Evolutionary conservation across 257 asterid genomes (phyloP).

Genomic region (Ocimum tenuiflorum): DNA sequence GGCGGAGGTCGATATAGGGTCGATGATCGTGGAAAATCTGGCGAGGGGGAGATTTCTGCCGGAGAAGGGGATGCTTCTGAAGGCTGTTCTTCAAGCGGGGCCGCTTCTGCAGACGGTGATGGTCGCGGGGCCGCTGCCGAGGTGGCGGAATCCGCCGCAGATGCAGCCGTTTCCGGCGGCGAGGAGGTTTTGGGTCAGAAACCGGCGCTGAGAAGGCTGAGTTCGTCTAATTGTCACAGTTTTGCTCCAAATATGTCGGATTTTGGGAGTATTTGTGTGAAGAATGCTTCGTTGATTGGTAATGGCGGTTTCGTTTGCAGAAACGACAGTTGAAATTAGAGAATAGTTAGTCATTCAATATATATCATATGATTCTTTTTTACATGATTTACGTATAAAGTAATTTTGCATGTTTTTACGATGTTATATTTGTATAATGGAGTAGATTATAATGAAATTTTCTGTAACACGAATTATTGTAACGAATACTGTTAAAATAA

Average conservation of each 20-base stretch:
- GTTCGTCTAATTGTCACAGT: slow-evolving; percentile 12
- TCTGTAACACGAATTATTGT: too few species aligned
- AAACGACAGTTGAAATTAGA: too few species aligned
- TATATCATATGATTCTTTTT: too few species aligned
- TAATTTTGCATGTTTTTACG: too few species aligned
- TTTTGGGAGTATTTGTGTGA: slow-evolving; percentile 26
- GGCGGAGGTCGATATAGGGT: slow-evolving; percentile 24
- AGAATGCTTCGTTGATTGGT: too few species aligned
- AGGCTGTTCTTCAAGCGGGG: slow-evolving; percentile 53
- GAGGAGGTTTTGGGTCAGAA: background rate
- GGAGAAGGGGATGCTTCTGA: slow-evolving; percentile 46
- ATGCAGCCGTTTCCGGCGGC: slow-evolving; percentile 34
- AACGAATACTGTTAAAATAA: too few species aligned
- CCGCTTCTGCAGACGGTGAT: slow-evolving; percentile 60
- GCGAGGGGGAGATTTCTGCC: slow-evolving; percentile 48
- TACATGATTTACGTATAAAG: too few species aligned
- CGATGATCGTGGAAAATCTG: slow-evolving; percentile 41
- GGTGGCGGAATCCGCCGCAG: slow-evolving; percentile 85
- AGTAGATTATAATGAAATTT: too few species aligned
- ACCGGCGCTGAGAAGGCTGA: slow-evolving; percentile 2
- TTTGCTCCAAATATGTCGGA: slow-evolving; percentile 17
- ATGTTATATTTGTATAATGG: too few species aligned
- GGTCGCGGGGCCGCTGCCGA: slow-evolving; percentile 70
- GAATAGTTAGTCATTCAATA: too few species aligned
- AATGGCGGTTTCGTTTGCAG: too few species aligned